phyloP scores from a whole-genome alignment of 2,329 filamentous ascomycete genomes.

The Malbranchea cinnamomea region DNA sequence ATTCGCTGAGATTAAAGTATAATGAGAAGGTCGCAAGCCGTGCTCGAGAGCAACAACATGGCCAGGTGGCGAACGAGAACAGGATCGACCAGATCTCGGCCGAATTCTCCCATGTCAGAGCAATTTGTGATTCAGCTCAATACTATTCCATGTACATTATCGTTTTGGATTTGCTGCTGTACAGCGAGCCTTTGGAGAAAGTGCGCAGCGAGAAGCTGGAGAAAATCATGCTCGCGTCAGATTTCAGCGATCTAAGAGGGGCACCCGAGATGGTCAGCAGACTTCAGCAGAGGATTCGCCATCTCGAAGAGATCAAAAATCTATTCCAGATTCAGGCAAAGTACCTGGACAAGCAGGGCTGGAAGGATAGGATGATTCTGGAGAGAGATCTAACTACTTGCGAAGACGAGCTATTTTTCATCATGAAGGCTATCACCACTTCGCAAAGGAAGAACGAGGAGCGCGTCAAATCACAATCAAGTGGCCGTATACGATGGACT shows the following conservation, averaged over 20 bases:
- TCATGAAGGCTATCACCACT: conserved; percentile 99
- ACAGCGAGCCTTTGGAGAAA: conserved; percentile 92
- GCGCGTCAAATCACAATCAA: conserved; percentile 50
- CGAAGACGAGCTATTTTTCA: conserved; percentile 96
- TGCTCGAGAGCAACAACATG: conserved; percentile 24
- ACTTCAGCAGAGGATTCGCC: conserved; percentile 80
- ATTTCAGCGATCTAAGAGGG: conserved; percentile 92
- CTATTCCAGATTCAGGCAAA: conserved; percentile 89
- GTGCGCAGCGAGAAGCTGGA: conserved; percentile 89
- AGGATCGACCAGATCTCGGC: conserved; percentile 96
- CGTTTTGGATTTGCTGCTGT: conserved; percentile 85
- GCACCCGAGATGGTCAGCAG: conserved; percentile 85
- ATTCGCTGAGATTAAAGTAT: conserved; percentile 89
- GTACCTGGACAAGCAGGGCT: conserved; percentile 73
- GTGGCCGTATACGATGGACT: conserved; percentile 75
- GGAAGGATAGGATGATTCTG: conserved; percentile 77
- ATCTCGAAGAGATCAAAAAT: conserved; percentile 89
- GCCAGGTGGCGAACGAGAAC: conserved; percentile 39
- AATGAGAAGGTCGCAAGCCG: conserved; percentile 72
- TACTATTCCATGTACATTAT: conserved; percentile 99
- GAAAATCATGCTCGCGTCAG: conserved; percentile 96
- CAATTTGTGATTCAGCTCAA: conserved; percentile 92
- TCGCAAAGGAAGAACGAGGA: conserved; percentile 79
- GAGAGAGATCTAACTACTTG: conserved; percentile 79
- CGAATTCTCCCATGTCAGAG: conserved; percentile 84